phyloP scores from a whole-genome alignment of 208 protist genomes.

The Phytomonas sp. region DNA sequence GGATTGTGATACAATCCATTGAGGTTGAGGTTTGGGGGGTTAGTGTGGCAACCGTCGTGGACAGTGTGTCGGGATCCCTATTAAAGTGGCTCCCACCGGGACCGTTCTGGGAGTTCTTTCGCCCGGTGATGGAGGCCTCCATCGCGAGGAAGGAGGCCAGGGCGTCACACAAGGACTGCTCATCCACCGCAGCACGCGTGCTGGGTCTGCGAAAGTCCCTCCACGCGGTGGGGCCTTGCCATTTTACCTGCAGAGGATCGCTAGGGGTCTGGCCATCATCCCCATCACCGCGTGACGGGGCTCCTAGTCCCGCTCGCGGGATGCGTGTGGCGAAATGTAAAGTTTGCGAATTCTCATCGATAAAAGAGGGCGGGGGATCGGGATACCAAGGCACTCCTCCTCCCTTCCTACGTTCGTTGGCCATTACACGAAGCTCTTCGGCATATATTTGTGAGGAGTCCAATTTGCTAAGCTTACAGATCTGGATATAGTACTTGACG shows the following conservation, averaged over 20 bases:
- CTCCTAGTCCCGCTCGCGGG: background rate
- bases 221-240: background rate
- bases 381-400: background rate
- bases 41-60: background rate
- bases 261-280: background rate
- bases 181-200: background rate
- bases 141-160: slow-evolving; percentile 21
- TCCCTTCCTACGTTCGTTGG: background rate
- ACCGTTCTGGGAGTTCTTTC: slow-evolving; percentile 1
- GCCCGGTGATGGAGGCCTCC: slow-evolving; percentile 12
- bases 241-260: background rate
- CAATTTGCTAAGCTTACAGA: background rate
- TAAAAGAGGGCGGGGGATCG: background rate
- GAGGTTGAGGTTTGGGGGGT: background rate
- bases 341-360: background rate
- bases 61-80: background rate
- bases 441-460: background rate
- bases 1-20: background rate
- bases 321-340: background rate
- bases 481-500: background rate
- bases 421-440: background rate
- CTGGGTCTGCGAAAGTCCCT: background rate
- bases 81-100: background rate
- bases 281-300: background rate
- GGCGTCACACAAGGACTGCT: slow-evolving; percentile 25